These are phyloP conservation scores for Capronia coronata DNA, from an alignment of 2,329 filamentous ascomycete genomes.

Conservation along the genomic window DNA sequence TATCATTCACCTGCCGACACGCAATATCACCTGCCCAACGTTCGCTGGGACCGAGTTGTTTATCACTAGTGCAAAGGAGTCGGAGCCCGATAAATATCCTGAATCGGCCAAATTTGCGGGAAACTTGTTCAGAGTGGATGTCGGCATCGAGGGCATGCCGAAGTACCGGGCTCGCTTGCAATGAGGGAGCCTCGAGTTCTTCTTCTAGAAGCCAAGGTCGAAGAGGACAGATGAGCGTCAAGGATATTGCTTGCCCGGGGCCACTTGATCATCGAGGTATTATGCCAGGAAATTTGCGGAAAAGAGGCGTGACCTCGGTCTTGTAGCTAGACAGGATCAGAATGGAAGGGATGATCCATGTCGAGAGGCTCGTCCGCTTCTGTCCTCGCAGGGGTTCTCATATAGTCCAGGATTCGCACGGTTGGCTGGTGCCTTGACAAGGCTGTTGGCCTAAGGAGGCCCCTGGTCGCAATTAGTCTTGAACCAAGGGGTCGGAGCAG, in stretches of 20 bases:
- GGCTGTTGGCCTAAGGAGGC: background rate
- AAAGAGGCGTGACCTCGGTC: too few relatives aligned
- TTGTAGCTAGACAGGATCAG: background rate
- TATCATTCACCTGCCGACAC: conserved; percentile 68
- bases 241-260: conserved; percentile 5
- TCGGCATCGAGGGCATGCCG: conserved; percentile 49
- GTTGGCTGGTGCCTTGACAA: conserved; percentile 7
- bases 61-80: conserved; percentile 71
- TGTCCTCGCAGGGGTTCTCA: background rate
- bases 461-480: conserved; percentile 1
- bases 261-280: too few relatives aligned
- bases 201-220: conserved; percentile 12
- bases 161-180: conserved; percentile 58
- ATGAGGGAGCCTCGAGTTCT: conserved; percentile 3
- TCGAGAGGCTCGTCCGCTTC: background rate
- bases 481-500: background rate
- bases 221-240: background rate
- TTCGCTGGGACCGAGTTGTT: conserved; percentile 70
- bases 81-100: conserved; percentile 56
- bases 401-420: background rate
- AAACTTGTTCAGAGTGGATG: conserved; percentile 46
- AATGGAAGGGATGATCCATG: background rate
- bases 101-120: conserved; percentile 61
- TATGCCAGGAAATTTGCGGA: too few relatives aligned
- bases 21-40: conserved; percentile 71